Evolutionary conservation across 2,329 filamentous ascomycete species (phyloP).

Genomic region (Cytospora piceae): DNA sequence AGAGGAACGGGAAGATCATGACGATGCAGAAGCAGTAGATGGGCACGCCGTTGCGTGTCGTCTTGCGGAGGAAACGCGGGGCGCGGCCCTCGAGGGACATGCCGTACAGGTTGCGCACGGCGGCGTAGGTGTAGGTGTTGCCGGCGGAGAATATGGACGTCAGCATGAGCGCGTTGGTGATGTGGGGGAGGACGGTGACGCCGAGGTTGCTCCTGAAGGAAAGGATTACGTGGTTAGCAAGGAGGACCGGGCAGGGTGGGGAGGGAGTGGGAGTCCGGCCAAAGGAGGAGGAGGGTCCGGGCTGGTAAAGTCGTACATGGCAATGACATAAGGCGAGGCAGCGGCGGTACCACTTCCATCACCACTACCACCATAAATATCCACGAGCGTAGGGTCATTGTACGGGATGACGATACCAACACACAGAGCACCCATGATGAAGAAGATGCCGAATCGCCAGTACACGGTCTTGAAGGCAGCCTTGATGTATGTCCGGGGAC

Average conservation of each 20-base stretch:
- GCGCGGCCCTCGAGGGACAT: slow-evolving; percentile 30
- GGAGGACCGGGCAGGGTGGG: not conserved
- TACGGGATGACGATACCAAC: slow-evolving; percentile 70
- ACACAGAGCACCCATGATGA: slow-evolving; percentile 68
- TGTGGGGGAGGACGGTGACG: slow-evolving; percentile 56
- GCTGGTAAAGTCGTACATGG: slow-evolving; percentile 46
- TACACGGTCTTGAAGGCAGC: slow-evolving; percentile 74
- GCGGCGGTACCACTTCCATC: slow-evolving; percentile 50
- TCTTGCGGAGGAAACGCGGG: slow-evolving; percentile 54
- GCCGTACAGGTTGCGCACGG: slow-evolving; percentile 30
- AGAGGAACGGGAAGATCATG: slow-evolving; percentile 56
- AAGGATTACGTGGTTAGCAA: slow-evolving; percentile 9
- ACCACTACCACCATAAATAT: slow-evolving; percentile 48
- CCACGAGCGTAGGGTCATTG: slow-evolving; percentile 59
- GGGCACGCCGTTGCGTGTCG: slow-evolving; percentile 63
- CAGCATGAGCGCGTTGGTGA: slow-evolving; percentile 57
- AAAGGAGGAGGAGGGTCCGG: not conserved
- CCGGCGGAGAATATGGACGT: slow-evolving; percentile 31
- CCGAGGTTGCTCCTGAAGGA: slow-evolving; percentile 47
- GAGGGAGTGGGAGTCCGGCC: not conserved
- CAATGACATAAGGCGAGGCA: slow-evolving; percentile 66
- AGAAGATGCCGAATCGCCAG: slow-evolving; percentile 72
- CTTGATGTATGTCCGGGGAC: slow-evolving; percentile 66
- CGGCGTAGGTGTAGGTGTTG: slow-evolving; percentile 31
- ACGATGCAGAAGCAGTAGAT: slow-evolving; percentile 60